These are phyloP conservation scores for Rhododendron molle DNA, from an alignment of 148 eudicot species.

Conservation along the genomic window DNA sequence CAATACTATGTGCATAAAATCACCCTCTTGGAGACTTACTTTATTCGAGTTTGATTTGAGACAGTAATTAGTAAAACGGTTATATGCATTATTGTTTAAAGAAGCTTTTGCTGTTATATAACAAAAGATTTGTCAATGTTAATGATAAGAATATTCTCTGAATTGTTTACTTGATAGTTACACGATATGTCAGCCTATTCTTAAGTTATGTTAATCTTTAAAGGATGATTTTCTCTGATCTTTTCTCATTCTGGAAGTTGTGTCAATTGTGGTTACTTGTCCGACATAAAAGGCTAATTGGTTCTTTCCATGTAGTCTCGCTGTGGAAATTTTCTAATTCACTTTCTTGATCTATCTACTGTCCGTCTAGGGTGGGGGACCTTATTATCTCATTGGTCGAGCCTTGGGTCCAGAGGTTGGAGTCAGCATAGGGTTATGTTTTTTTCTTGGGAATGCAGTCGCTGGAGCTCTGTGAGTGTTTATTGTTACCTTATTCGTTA, in stretches of 20 bases:
- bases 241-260: background rate
- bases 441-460: conserved; percentile 97
- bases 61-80: background rate
- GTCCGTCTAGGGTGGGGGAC: conserved; percentile 83
- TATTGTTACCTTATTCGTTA: conserved; percentile 17
- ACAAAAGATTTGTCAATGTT: background rate
- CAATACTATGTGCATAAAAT: background rate
- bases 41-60: background rate
- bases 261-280: background rate
- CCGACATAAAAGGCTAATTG: background rate
- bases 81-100: background rate
- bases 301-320: background rate
- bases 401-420: conserved; percentile 99
- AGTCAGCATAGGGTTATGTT: conserved; percentile 97
- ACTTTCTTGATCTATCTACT: background rate
- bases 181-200: background rate
- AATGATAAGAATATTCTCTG: background rate
- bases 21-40: background rate
- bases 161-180: background rate
- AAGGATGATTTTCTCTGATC: background rate
- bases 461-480: conserved; percentile 98
- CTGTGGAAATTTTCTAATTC: background rate
- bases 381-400: conserved; percentile 99
- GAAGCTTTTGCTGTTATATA: background rate
- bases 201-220: background rate